Conservation (phyloP, 176 grass and related monocot genomes). For the Bonia amplexicaulis region DNA sequence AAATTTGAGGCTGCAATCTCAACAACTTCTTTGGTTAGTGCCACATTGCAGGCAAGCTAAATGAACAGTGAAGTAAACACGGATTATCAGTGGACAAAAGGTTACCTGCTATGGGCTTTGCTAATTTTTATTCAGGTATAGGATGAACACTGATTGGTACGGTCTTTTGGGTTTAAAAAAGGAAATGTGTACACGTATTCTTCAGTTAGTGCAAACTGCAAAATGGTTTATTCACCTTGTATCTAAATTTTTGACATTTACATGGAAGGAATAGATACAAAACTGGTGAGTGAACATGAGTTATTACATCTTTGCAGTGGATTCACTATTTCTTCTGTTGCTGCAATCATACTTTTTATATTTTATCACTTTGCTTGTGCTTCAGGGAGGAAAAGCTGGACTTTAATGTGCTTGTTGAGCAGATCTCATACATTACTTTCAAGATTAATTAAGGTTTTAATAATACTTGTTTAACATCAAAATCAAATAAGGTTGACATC, state of each 20-base stretch:
- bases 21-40: neutral
- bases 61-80: neutral
- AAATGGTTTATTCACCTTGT: slow-evolving; percentile 15
- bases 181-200: neutral
- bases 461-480: neutral
- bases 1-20: slow-evolving; percentile 6
- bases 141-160: neutral
- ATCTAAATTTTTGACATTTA: slow-evolving; percentile 1
- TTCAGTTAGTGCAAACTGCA: slow-evolving; percentile 5
- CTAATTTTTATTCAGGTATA: neutral
- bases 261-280: neutral
- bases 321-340: neutral
- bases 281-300: slow-evolving; percentile 3
- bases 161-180: neutral
- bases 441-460: neutral
- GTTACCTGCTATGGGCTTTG: neutral
- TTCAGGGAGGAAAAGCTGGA: neutral
- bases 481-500: slow-evolving; percentile 12
- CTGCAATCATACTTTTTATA: neutral
- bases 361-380: neutral
- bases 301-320: neutral
- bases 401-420: neutral
- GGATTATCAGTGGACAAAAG: neutral
- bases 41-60: slow-evolving; percentile 17
- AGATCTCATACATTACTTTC: neutral